Evolutionary conservation across 2,329 filamentous ascomycete genomes (phyloP), one percentile per base, ranked within the genome.

Genomic region (Fusarium burgessii): DNA sequence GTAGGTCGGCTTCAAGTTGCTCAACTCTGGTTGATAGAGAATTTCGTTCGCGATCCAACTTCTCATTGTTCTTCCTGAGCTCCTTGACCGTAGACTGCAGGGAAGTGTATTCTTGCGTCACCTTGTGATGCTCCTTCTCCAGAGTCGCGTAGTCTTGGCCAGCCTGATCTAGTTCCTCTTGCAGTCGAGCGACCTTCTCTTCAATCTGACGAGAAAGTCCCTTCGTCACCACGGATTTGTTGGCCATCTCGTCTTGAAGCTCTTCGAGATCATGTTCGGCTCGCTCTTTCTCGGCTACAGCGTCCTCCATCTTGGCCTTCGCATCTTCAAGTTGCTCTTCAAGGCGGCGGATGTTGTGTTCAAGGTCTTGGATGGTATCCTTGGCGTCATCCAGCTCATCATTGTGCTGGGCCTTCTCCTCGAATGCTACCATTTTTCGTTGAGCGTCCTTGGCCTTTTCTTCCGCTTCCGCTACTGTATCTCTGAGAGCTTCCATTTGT

Each of bases 201-300:
- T 95, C 92, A 20, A 93, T 86, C 79, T 95, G 92, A 35, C 92
- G 88, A 56, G 89, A 92, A 12, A 93, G 84, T 4, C 91, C 92
- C 77, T 92, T 94, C 15, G 91, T 92, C 57, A 89, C 89, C 40
- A 94, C 87, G 0, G 92, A 95, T 74, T 94, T 94, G 80, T 95
- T 91, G 25, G 91, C 87, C 86, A 94, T 89, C 74, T 94, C 92
- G 58, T 93, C 91, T 68, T 93, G 91, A 27, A 94, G 84, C 75
- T 91, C 89, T 73, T 90, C 86, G 18, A 91, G 81, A 63, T 91
- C 86, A 10, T 80, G 82, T 73, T 90, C 87, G 4, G 89, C 89
- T 33, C 86, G 84, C 25, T 88, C 83, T 71, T 88, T 89, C 60
- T 90, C 85, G 3, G 82, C 77, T 11, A 85, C 66, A 1, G 89